A percentile compares a stretch with the other conserved stretches of the same genome.
Conservation (phyloP, 805 yeast genomes). For the Candida krabiensis region DNA sequence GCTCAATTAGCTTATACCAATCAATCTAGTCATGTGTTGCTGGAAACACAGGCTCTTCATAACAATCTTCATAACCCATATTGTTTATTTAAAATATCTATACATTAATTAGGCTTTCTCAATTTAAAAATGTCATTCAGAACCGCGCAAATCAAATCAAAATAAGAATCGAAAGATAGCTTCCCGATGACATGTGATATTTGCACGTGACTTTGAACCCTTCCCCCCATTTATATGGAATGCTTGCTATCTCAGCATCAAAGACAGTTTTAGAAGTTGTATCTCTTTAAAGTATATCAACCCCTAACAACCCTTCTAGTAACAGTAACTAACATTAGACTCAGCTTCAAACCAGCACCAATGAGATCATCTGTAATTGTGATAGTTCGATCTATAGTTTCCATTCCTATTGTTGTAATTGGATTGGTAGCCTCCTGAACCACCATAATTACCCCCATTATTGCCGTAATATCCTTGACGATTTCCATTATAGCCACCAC, state of each 20-base stretch:
- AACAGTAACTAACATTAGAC: too few species aligned
- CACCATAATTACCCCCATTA: conserved; percentile 12
- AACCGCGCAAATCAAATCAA: too few species aligned
- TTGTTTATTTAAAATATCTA: too few species aligned
- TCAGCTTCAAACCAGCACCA: too few species aligned
- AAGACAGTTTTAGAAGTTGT: too few species aligned
- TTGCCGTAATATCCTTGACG: conserved; percentile 20
- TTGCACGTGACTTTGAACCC: too few species aligned
- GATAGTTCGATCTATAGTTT: conserved; percentile 2
- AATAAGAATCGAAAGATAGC: too few species aligned
- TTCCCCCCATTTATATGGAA: too few species aligned
- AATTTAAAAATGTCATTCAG: too few species aligned
- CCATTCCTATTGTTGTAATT: conserved; percentile 11
- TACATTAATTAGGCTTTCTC: too few species aligned
- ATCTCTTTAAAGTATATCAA: neutral
- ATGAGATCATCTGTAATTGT: conserved; percentile 4
- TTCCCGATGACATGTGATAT: too few species aligned
- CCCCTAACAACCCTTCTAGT: neutral
- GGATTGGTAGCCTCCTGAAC: conserved; percentile 12
- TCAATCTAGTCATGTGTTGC: neutral
- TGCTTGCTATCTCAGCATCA: too few species aligned
- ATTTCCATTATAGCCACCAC: neutral
- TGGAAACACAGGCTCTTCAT: neutral
- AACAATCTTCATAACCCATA: neutral
- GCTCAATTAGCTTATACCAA: conserved; percentile 4